Evolutionary conservation across 345 rosid genomes (phyloP).

Genomic region (Fremontodendron californicum): DNA sequence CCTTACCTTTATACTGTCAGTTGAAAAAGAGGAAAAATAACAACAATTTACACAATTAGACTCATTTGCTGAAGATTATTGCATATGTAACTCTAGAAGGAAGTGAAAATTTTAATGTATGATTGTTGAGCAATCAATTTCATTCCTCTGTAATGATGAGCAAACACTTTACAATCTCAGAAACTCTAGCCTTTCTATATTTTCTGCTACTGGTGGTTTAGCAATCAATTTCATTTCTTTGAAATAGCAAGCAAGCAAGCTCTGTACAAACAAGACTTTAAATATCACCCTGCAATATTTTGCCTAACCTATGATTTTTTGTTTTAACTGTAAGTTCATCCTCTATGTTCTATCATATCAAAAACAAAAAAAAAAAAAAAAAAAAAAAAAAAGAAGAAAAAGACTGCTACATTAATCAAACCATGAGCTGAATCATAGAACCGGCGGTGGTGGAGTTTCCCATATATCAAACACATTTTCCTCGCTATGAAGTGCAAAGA

Average conservation of each 20-base stretch:
- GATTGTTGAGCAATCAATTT: slow-evolving; percentile 21
- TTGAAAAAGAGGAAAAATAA: not conserved
- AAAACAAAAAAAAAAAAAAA: slow-evolving; percentile 1
- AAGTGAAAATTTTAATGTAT: slow-evolving; percentile 1
- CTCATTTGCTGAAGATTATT: not conserved
- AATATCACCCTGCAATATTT: slow-evolving; percentile 2
- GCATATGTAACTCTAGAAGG: not conserved
- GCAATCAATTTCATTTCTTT: slow-evolving; percentile 18
- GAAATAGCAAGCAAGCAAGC: slow-evolving; percentile 2
- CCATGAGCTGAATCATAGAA: slow-evolving; percentile 38
- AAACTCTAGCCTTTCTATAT: not conserved
- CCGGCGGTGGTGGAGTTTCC: slow-evolving; percentile 80
- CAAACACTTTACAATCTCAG: slow-evolving; percentile 15
- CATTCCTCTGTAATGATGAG: slow-evolving; percentile 18
- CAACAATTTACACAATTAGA: not conserved
- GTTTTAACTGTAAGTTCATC: slow-evolving; percentile 10
- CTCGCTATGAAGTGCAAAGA: slow-evolving; percentile 88
- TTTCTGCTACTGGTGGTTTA: not conserved
- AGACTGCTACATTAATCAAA: slow-evolving; percentile 8
- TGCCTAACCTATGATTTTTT: slow-evolving; percentile 7
- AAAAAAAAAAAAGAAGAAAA: too few species aligned
- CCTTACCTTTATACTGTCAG: not conserved
- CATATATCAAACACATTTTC: slow-evolving; percentile 92
- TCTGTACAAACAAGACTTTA: slow-evolving; percentile 13
- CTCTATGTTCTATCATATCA: slow-evolving; percentile 12